phyloP scores from a whole-genome alignment of 768 basidiomycete species.

The Tylopilus rubrobrunneus region DNA sequence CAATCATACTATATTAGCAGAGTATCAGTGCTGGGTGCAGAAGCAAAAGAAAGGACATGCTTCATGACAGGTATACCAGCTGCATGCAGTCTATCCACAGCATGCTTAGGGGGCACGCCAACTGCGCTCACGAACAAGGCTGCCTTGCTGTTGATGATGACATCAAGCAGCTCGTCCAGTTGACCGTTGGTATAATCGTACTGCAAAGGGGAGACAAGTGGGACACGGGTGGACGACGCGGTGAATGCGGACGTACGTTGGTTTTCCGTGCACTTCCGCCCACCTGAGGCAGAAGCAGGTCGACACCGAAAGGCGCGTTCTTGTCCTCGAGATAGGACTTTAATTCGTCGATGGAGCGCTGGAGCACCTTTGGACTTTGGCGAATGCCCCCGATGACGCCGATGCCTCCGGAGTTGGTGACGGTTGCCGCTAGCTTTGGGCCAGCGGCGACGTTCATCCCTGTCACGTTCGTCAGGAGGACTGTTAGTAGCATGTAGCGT shows the following conservation, averaged over 20 bases:
- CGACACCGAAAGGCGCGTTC: slow-evolving; percentile 76
- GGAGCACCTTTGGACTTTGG: slow-evolving; percentile 69
- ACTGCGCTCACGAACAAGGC: slow-evolving; percentile 81
- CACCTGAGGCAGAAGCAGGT: slow-evolving; percentile 78
- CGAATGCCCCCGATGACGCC: slow-evolving; percentile 85
- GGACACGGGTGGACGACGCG: background rate
- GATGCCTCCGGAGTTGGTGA: slow-evolving; percentile 88
- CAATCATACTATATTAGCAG: slow-evolving; percentile 58
- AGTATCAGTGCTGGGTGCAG: background rate
- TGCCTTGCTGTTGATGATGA: slow-evolving; percentile 70
- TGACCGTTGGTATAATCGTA: slow-evolving; percentile 79
- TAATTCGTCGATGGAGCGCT: slow-evolving; percentile 64
- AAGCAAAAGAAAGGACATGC: slow-evolving; percentile 37
- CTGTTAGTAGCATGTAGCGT: background rate
- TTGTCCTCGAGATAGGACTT: slow-evolving; percentile 73
- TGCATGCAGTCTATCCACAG: slow-evolving; percentile 75
- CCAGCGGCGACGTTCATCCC: slow-evolving; percentile 85
- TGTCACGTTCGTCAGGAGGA: slow-evolving; percentile 5
- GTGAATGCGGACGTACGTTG: slow-evolving; percentile 41
- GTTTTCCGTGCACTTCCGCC: slow-evolving; percentile 83
- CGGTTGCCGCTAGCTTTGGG: slow-evolving; percentile 78
- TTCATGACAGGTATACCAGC: slow-evolving; percentile 85
- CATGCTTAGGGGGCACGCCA: slow-evolving; percentile 80
- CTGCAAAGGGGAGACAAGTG: slow-evolving; percentile 18
- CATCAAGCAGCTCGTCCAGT: slow-evolving; percentile 70